These are phyloP conservation scores for Xylaria flabelliformis DNA, from an alignment of 495 filamentous ascomycete species.

Conservation along the genomic window DNA sequence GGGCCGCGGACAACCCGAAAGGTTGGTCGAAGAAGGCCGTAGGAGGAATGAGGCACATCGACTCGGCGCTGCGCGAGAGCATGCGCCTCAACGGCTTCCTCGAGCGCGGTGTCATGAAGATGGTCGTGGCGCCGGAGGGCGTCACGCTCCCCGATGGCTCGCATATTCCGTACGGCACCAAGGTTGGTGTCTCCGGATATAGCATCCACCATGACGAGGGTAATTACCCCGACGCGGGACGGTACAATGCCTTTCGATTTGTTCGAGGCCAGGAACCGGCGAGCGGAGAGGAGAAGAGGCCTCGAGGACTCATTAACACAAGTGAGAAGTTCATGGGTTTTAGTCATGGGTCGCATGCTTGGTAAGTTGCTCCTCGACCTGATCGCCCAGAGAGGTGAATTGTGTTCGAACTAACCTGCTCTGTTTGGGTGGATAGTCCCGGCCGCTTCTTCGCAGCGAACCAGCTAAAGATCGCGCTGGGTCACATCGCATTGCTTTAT, in stretches of 20 bases:
- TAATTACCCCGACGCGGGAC: conserved; percentile 42
- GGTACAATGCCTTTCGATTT: conserved; percentile 51
- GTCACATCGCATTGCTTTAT: conserved; percentile 48
- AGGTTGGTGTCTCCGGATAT: conserved; percentile 47
- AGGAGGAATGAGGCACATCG: conserved; percentile 42
- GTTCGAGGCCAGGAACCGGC: conserved; percentile 28
- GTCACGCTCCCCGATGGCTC: conserved; percentile 45
- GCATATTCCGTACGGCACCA: conserved; percentile 44
- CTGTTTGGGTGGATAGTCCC: conserved; percentile 32
- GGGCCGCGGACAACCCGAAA: neutral
- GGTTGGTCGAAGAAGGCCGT: conserved; percentile 42
- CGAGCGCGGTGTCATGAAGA: conserved; percentile 47
- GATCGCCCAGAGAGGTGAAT: conserved; percentile 22
- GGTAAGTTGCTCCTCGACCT: conserved; percentile 34
- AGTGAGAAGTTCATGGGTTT: conserved; percentile 46
- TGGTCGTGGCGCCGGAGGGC: conserved; percentile 47
- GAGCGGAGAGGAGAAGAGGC: conserved; percentile 11
- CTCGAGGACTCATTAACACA: conserved; percentile 41
- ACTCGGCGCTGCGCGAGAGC: conserved; percentile 50
- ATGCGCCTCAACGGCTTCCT: conserved; percentile 50
- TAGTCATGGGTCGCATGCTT: conserved; percentile 49
- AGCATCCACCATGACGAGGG: conserved; percentile 48
- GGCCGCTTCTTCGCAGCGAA: conserved; percentile 52
- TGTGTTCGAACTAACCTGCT: neutral
- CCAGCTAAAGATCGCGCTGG: conserved; percentile 51